These are phyloP conservation scores for Acanthamoeba castellanii DNA, from an alignment of 208 protist species.

Conservation along the genomic window DNA sequence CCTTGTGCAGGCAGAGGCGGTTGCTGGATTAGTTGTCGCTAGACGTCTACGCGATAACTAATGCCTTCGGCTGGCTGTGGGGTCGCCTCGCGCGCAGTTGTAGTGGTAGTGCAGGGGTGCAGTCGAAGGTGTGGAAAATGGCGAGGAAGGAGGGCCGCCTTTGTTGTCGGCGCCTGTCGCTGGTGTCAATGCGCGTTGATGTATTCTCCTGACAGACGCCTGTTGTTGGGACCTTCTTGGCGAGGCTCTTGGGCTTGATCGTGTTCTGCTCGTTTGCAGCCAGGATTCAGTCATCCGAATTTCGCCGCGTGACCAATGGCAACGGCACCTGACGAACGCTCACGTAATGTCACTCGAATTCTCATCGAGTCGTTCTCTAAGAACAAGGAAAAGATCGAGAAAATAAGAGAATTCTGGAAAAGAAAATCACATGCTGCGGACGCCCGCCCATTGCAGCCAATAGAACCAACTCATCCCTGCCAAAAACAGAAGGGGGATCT, in stretches of 20 bases:
- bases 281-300: background rate
- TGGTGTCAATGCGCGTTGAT: background rate
- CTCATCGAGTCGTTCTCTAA: background rate
- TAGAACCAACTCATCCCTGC: too few relatives aligned
- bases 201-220: constrained; percentile 8
- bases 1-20: background rate
- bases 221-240: background rate
- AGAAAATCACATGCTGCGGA: background rate
- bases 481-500: background rate
- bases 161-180: background rate
- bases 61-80: background rate
- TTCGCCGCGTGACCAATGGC: background rate
- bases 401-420: background rate
- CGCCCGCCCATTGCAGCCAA: too few relatives aligned
- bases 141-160: background rate
- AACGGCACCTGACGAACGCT: too few relatives aligned
- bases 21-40: background rate
- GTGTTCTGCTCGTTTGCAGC: background rate
- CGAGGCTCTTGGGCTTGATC: background rate
- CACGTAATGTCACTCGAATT: background rate
- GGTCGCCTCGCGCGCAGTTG: background rate
- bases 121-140: constrained; percentile 30
- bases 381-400: background rate
- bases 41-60: background rate
- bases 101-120: background rate